Evolutionary conservation across 2,329 filamentous ascomycete species (phyloP), one percentile per base, ranked within the genome.

Genomic region (Penicillium sp.): DNA sequence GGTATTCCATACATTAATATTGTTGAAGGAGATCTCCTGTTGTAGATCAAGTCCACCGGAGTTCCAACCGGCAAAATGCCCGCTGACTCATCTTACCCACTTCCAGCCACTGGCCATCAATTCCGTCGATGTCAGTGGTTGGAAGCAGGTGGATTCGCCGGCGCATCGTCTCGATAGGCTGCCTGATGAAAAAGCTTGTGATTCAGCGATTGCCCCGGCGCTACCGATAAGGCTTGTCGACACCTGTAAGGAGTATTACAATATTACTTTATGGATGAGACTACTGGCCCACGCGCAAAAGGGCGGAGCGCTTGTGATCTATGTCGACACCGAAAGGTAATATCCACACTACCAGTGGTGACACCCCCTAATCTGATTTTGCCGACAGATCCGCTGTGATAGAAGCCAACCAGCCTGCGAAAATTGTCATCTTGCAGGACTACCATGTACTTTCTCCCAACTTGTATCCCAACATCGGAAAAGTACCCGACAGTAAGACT

Each of bases 341-440:
- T 31, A 45, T 27, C 31, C 54, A 50, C 52, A 49, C 8, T 35
- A 15, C 31, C 31, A 15, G 19, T 48, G 27, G 33, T 17, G 31
- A 13, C 31, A 21, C 29, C 41, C 50, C 23, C 31, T 53, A 53
- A 46, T 46, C 50, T 29, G 27, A 55, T 31, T 37, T 40, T 47
- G 9, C 13, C 13, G 42, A 23, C 45, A 70, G 68, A 70, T 70
- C 31, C 65, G 65, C 35, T 70, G 68, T 54, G 65, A 70, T 45
- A 59, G 55, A 42, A 64, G 49, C 4, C 60, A 65, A 19, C 67
- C 68, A 21, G 59, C 62, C 27, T 70, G 68, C 19, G 68, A 70
- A 21, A 66, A 61, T 8, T 70, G 68, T 43, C 50, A 55, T 27
- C 37, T 67, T 25, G 64, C 61, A 15, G 56, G 62, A 2, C 49